phyloP scores from a whole-genome alignment of 225 moss, liverwort and hornwort species.

The Anthoceros angustus region DNA sequence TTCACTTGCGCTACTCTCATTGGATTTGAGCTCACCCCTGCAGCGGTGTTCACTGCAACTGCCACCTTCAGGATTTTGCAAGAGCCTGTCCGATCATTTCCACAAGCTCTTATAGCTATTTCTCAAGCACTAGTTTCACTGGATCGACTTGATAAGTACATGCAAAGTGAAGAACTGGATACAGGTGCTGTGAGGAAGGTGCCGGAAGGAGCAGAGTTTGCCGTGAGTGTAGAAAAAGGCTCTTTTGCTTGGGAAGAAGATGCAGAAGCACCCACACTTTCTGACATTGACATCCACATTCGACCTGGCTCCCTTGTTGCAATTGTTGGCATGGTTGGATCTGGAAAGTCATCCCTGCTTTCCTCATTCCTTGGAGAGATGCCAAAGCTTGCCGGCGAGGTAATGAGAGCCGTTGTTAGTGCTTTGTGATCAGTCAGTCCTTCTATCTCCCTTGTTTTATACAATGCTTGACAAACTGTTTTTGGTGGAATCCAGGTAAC shows the following conservation, averaged over 20 bases:
- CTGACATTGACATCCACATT: conserved; percentile 22
- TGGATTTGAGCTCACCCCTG: conserved; percentile 29
- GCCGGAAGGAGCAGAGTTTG: conserved; percentile 11
- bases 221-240: conserved; percentile 31
- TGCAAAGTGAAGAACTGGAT: conserved; percentile 56
- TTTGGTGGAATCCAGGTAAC: conserved; percentile 8
- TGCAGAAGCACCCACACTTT: conserved; percentile 15
- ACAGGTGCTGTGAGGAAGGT: conserved; percentile 24
- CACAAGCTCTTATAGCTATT: conserved; percentile 29
- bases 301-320: conserved; percentile 26
- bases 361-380: conserved; percentile 39
- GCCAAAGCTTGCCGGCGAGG: conserved; percentile 29
- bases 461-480: not conserved
- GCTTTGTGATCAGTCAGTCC: not conserved
- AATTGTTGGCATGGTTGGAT: conserved; percentile 39
- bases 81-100: conserved; percentile 55
- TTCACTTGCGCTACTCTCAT: conserved; percentile 40
- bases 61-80: conserved; percentile 69
- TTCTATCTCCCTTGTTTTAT: not conserved
- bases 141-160: conserved; percentile 39
- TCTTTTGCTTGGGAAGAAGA: conserved; percentile 46
- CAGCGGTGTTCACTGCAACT: conserved; percentile 60
- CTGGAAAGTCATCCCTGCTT: conserved; percentile 34
- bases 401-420: not conserved
- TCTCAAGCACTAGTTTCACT: conserved; percentile 55